Percentiles rank a stretch among this genome's conserved stretches.
These are phyloP conservation scores for Acanthamoeba lenticulata DNA, from an alignment of 208 protist genomes.

Conservation along the genomic window DNA sequence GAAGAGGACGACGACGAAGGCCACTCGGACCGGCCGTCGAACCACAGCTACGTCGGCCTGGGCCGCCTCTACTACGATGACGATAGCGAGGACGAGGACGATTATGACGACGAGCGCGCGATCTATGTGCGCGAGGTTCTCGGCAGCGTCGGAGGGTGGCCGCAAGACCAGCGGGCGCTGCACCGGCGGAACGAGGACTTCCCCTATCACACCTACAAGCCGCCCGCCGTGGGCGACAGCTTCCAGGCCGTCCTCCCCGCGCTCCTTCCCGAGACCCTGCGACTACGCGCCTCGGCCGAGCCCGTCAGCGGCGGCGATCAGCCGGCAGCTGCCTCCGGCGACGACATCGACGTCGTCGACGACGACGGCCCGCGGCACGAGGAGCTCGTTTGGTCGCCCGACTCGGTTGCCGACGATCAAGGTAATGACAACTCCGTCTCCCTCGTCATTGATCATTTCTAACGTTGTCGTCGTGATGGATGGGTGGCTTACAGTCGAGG, in stretches of 20 bases:
- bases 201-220: slow-evolving; percentile 47
- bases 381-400: slow-evolving; percentile 30
- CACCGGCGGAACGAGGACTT: slow-evolving; percentile 40
- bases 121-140: neutral
- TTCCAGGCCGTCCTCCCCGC: neutral
- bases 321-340: too few relatives aligned
- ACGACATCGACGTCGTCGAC: too few relatives aligned
- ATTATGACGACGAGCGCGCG: neutral
- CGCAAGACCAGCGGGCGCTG: neutral
- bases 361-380: slow-evolving; percentile 4
- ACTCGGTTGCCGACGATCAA: neutral
- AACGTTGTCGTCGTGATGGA: too few relatives aligned
- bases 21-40: too few relatives aligned
- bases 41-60: too few relatives aligned
- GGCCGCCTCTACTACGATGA: too few relatives aligned
- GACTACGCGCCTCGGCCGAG: too few relatives aligned
- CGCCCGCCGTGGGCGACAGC: neutral
- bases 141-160: neutral
- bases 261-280: neutral
- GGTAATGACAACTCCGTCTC: neutral
- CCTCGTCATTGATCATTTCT: too few relatives aligned
- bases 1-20: neutral
- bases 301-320: too few relatives aligned
- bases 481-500: neutral
- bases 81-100: neutral